Conservation (phyloP, 345 rosid genomes). For the Diplotaxis tenuifolia region DNA sequence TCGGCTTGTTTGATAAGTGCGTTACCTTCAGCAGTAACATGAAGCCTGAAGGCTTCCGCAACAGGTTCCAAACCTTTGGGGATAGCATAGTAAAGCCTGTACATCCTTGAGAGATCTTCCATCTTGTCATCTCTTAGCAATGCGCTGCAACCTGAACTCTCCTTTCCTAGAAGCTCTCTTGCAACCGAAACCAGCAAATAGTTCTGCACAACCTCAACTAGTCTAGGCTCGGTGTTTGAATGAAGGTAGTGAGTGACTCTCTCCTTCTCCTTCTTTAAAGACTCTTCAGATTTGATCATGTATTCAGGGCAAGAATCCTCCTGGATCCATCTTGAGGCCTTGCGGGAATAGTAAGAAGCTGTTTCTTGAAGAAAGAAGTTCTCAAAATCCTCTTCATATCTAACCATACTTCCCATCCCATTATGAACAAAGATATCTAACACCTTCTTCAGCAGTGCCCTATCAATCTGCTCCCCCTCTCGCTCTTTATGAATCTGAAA, state of each 20-base stretch:
- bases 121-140: constrained; percentile 72
- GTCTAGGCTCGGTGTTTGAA: constrained; percentile 62
- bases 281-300: constrained; percentile 85
- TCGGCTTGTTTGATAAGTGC: constrained; percentile 81
- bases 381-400: constrained; percentile 70
- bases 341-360: constrained; percentile 66
- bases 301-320: constrained; percentile 75
- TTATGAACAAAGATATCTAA: constrained; percentile 62
- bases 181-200: constrained; percentile 58
- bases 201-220: constrained; percentile 57
- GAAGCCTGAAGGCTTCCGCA: constrained; percentile 70
- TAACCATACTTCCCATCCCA: constrained; percentile 59
- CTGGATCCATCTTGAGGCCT: constrained; percentile 72
- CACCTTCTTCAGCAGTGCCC: constrained; percentile 66
- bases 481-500: constrained; percentile 58
- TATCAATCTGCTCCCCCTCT: constrained; percentile 75
- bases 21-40: constrained; percentile 72
- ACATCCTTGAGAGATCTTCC: constrained; percentile 79
- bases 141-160: constrained; percentile 73
- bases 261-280: constrained; percentile 71
- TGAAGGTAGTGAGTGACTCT: constrained; percentile 81
- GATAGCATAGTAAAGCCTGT: constrained; percentile 65
- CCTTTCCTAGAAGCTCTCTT: constrained; percentile 71
- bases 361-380: constrained; percentile 52
- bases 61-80: constrained; percentile 68